Evolutionary conservation across 371 early-diverging fungal species (phyloP).

Genomic region (Amoeboaphelidium occidentale): DNA sequence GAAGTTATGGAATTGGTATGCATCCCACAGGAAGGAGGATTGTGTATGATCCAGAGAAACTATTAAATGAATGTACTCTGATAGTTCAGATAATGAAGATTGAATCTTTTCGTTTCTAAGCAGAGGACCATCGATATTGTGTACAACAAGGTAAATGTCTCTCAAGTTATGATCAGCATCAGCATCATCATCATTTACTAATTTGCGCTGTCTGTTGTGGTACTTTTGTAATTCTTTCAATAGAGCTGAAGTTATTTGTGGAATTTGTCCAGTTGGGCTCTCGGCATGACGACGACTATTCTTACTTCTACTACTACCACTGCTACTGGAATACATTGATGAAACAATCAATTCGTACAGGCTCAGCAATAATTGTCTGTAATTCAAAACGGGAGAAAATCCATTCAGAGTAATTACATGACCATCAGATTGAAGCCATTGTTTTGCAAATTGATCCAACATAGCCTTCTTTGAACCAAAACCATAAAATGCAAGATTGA

Average conservation of each 20-base stretch:
- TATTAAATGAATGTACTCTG: conserved; percentile 31
- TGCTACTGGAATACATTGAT: neutral
- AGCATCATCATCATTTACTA: conserved; percentile 28
- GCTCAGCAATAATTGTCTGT: too few relatives aligned
- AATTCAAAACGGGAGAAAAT: conserved; percentile 26
- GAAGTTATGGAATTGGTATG: conserved; percentile 30
- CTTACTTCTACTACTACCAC: neutral
- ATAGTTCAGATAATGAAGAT: conserved; percentile 32
- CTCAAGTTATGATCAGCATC: conserved; percentile 18
- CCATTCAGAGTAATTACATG: conserved; percentile 59
- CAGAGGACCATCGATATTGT: conserved; percentile 66
- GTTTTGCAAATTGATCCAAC: conserved; percentile 36
- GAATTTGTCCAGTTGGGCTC: too few relatives aligned
- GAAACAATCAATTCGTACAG: too few relatives aligned
- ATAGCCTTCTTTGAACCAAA: conserved; percentile 64
- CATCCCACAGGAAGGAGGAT: conserved; percentile 64
- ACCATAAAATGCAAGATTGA: conserved; percentile 64
- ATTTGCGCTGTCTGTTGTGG: conserved; percentile 37
- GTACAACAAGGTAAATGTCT: conserved; percentile 44
- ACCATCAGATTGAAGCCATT: conserved; percentile 20
- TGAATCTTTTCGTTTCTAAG: conserved; percentile 47
- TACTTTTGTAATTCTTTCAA: too few relatives aligned
- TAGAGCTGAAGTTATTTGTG: too few relatives aligned
- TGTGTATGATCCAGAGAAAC: conserved; percentile 76
- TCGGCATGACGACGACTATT: too few relatives aligned